phyloP scores from a whole-genome alignment of 257 asterid species.

The Solanum arcanum region DNA sequence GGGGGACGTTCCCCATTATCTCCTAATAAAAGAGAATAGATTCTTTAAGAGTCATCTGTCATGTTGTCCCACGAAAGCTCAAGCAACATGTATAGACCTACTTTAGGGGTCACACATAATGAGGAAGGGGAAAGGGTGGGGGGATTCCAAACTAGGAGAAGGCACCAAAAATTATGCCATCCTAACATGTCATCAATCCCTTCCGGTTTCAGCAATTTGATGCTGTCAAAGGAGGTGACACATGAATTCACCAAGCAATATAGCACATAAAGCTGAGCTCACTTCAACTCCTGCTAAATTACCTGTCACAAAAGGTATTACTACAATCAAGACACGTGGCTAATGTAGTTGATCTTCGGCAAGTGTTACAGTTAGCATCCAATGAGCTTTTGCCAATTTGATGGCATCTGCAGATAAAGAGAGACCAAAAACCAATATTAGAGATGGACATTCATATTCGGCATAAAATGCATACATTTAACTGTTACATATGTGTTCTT shows the following conservation, averaged over 20 bases:
- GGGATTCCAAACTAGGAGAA: not conserved
- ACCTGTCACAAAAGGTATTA: slow-evolving; percentile 74
- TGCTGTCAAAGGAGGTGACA: not conserved
- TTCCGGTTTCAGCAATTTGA: not conserved
- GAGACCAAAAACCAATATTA: not conserved
- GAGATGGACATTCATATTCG: not conserved
- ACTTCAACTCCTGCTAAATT: not conserved
- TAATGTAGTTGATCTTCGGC: slow-evolving; percentile 47
- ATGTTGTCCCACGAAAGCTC: not conserved
- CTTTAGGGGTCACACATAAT: not conserved
- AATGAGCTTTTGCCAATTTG: slow-evolving; percentile 41
- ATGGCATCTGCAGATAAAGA: slow-evolving; percentile 45
- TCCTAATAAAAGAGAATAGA: not conserved
- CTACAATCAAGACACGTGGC: slow-evolving; percentile 66
- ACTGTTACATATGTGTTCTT: not conserved
- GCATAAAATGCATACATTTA: not conserved
- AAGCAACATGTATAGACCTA: not conserved
- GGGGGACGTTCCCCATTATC: not conserved
- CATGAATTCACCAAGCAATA: not conserved
- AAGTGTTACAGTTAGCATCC: slow-evolving; percentile 57
- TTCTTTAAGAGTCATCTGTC: not conserved
- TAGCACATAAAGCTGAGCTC: not conserved
- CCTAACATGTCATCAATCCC: not conserved
- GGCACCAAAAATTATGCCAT: not conserved
- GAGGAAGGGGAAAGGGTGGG: not conserved